These are phyloP conservation scores for Pyrenophora teres DNA, from an alignment of 2,329 filamentous ascomycete species.

Conservation along the genomic window DNA sequence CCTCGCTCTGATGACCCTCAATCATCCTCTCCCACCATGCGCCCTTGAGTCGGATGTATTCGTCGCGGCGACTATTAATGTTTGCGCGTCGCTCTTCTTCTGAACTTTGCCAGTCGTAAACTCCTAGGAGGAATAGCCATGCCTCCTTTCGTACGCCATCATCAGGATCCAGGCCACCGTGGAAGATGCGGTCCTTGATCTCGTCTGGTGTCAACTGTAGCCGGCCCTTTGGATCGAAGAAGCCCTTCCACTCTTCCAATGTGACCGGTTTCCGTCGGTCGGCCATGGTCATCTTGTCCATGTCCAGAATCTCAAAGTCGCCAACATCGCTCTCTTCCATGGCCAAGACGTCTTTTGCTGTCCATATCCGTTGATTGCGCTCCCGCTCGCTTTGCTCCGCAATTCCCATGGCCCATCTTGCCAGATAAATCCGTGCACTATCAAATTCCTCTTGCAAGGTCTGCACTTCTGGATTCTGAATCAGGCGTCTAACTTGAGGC, in stretches of 20 bases:
- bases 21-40: slow-evolving; percentile 95
- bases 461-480: slow-evolving; percentile 92
- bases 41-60: slow-evolving; percentile 91
- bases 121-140: slow-evolving; percentile 90
- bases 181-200: slow-evolving; percentile 96
- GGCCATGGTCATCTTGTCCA: slow-evolving; percentile 73
- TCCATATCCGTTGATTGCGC: slow-evolving; percentile 85
- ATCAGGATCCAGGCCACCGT: slow-evolving; percentile 84
- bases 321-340: slow-evolving; percentile 94
- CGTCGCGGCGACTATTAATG: slow-evolving; percentile 83
- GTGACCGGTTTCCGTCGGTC: slow-evolving; percentile 79
- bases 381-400: slow-evolving; percentile 95
- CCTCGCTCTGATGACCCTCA: slow-evolving; percentile 76
- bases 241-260: slow-evolving; percentile 85
- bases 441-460: slow-evolving; percentile 97
- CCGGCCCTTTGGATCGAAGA: slow-evolving; percentile 80
- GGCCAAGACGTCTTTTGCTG: slow-evolving; percentile 86
- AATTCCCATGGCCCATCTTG: slow-evolving; percentile 98
- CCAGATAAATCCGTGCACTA: slow-evolving; percentile 90
- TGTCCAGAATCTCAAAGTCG: slow-evolving; percentile 90
- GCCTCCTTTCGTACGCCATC: slow-evolving; percentile 95
- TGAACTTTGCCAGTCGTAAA: slow-evolving; percentile 92
- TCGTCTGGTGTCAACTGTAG: slow-evolving; percentile 84
- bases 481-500: slow-evolving; percentile 80
- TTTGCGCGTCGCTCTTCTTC: slow-evolving; percentile 81